Evolutionary conservation across 495 filamentous ascomycete species (phyloP).

Genomic region (Aspergillus taichungensis): DNA sequence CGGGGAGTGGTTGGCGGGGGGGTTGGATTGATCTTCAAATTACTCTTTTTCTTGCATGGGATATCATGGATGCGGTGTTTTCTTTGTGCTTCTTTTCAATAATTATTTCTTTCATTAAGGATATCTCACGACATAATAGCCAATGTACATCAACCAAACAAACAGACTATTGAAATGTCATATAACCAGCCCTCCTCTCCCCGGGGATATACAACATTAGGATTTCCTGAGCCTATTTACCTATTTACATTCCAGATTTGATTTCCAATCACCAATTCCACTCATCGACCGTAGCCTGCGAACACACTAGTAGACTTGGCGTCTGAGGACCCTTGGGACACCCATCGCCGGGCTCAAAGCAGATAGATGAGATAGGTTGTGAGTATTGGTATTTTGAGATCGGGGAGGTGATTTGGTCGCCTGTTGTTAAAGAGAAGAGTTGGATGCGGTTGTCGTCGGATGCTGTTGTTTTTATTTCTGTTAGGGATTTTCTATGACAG

Average conservation of each 20-base stretch:
- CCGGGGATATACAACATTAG: no score
- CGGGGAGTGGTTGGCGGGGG: conserved; percentile 40
- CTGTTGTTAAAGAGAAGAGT: conserved; percentile 32
- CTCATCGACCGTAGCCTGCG: conserved; percentile 26
- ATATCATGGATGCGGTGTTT: neutral
- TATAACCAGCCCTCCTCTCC: no score
- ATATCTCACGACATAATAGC: conserved; percentile 1
- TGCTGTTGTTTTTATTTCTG: conserved; percentile 7
- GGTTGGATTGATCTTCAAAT: conserved; percentile 29
- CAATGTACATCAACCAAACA: neutral
- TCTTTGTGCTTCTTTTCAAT: neutral
- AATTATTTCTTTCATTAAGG: conserved; percentile 1
- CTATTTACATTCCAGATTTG: neutral
- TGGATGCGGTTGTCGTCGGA: conserved; percentile 27
- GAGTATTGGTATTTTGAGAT: conserved; percentile 20
- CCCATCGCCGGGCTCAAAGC: conserved; percentile 26
- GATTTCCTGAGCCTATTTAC: no score
- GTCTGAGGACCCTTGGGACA: conserved; percentile 21
- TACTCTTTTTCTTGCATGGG: neutral
- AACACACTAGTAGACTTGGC: conserved; percentile 28
- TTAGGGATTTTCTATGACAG: neutral
- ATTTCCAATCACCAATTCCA: conserved; percentile 28
- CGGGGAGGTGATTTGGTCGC: conserved; percentile 25
- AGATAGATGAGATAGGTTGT: conserved; percentile 22
- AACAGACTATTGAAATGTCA: neutral